Evolutionary conservation across 768 basidiomycete genomes (phyloP).

Genomic region (Tricholoma saponaceum): DNA sequence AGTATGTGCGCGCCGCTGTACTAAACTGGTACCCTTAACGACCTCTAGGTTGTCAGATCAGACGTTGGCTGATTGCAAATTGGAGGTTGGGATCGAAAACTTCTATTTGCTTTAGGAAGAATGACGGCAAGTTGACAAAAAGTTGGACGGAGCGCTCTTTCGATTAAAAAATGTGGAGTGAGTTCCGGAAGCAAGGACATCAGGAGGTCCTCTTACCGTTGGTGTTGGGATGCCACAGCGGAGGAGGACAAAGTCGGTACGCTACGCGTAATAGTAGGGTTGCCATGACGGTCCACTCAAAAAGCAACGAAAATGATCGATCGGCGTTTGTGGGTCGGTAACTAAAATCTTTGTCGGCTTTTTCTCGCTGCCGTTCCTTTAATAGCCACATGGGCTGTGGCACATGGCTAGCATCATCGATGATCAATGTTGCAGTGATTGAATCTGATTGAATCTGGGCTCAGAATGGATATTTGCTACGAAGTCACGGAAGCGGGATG

Average conservation of each 20-base stretch:
- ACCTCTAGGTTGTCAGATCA: not conserved
- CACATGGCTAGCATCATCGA: not conserved
- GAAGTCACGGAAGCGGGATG: not conserved
- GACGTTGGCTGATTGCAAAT: not conserved
- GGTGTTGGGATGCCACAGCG: not conserved
- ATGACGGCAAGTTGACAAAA: not conserved
- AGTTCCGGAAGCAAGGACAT: not conserved
- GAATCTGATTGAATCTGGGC: not conserved
- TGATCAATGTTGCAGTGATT: too few relatives aligned
- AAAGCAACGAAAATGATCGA: not conserved
- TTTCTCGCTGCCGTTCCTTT: not conserved
- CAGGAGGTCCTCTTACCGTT: not conserved
- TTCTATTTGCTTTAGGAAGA: not conserved
- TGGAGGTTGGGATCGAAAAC: not conserved
- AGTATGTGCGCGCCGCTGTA: not conserved
- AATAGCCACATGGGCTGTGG: not conserved
- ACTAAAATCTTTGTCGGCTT: not conserved
- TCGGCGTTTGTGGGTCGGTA: not conserved
- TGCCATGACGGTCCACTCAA: not conserved
- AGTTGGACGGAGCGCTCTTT: not conserved
- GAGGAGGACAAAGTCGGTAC: not conserved
- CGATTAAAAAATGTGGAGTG: not conserved
- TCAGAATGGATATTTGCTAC: not conserved
- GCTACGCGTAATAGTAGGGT: not conserved
- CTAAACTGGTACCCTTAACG: not conserved